A percentile compares a stretch with the other conserved stretches of the same genome.
Evolutionary conservation across 176 grass and related monocot genomes (phyloP).

Genomic region (Triticum turgidum): DNA sequence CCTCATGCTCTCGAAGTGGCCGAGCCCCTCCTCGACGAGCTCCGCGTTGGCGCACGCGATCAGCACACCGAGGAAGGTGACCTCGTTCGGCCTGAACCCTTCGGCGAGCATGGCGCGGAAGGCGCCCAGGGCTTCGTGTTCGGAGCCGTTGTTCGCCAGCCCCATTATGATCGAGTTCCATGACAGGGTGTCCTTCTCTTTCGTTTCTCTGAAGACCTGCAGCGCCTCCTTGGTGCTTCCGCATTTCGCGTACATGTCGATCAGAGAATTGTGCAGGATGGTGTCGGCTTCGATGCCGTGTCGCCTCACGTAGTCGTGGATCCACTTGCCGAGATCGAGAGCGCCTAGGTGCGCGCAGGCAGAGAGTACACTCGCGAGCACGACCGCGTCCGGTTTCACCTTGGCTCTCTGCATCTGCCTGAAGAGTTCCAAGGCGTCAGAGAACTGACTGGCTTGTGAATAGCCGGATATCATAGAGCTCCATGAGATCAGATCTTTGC

Average conservation of each 20-base stretch:
- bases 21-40: conserved; percentile 38
- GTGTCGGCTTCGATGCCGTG: conserved; percentile 40
- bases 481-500: conserved; percentile 61
- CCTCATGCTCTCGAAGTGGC: conserved; percentile 53
- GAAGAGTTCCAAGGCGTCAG: conserved; percentile 45
- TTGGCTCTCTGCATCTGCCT: conserved; percentile 50
- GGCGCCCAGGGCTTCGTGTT: conserved; percentile 21
- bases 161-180: conserved; percentile 49
- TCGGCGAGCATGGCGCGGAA: conserved; percentile 41
- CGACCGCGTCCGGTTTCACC: conserved; percentile 46
- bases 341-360: conserved; percentile 42
- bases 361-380: conserved; percentile 43
- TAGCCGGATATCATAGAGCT: conserved; percentile 59
- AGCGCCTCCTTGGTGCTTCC: conserved; percentile 39
- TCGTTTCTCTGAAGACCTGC: conserved; percentile 39
- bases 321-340: conserved; percentile 50
- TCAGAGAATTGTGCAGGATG: conserved; percentile 45
- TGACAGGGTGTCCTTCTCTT: conserved; percentile 47
- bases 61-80: conserved; percentile 47
- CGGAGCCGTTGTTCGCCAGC: conserved; percentile 42
- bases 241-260: conserved; percentile 49
- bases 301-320: conserved; percentile 46
- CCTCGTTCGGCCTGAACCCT: conserved; percentile 33
- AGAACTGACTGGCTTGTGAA: conserved; percentile 46
- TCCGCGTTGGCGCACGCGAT: conserved; percentile 40